Percentiles rank a stretch among this genome's conserved stretches.
Conservation (phyloP, 306 rosid genomes). For the Cicer pinnatifidum region DNA sequence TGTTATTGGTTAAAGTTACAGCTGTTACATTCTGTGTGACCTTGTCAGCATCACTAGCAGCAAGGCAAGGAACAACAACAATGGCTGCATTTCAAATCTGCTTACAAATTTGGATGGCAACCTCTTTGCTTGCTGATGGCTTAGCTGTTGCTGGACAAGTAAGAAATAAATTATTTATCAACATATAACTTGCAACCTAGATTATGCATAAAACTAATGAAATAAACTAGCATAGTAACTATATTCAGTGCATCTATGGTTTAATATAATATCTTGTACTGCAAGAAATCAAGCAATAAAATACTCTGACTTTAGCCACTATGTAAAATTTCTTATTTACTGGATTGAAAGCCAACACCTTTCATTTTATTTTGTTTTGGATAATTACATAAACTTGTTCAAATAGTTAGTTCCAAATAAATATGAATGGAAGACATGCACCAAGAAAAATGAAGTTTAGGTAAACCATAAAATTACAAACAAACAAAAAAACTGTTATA, state of each 20-base stretch:
- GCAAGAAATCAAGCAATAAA: too few species aligned
- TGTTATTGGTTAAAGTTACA: constrained; percentile 70
- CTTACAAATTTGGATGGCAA: constrained; percentile 89
- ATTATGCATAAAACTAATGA: background rate
- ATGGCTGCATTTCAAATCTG: constrained; percentile 96
- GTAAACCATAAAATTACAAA: too few species aligned
- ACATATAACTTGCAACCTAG: background rate
- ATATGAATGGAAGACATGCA: too few species aligned
- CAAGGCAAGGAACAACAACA: constrained; percentile 73
- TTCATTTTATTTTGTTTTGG: background rate
- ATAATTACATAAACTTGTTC: too few species aligned
- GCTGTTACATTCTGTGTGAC: constrained; percentile 93
- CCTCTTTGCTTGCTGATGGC: constrained; percentile 86
- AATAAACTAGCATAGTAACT: too few species aligned
- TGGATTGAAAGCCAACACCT: background rate
- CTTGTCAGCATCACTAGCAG: constrained; percentile 79
- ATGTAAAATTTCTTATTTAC: background rate
- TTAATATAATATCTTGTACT: too few species aligned
- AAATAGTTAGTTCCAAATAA: too few species aligned
- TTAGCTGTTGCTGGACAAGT: constrained; percentile 96
- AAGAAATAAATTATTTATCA: constrained; percentile 20
- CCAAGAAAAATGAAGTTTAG: too few species aligned
- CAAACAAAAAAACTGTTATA: too few species aligned
- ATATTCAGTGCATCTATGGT: too few species aligned
- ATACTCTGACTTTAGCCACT: background rate